Base-by-base conservation (phyloP, 768 basidiomycete genomes). In the Serendipita sp. region DNA sequence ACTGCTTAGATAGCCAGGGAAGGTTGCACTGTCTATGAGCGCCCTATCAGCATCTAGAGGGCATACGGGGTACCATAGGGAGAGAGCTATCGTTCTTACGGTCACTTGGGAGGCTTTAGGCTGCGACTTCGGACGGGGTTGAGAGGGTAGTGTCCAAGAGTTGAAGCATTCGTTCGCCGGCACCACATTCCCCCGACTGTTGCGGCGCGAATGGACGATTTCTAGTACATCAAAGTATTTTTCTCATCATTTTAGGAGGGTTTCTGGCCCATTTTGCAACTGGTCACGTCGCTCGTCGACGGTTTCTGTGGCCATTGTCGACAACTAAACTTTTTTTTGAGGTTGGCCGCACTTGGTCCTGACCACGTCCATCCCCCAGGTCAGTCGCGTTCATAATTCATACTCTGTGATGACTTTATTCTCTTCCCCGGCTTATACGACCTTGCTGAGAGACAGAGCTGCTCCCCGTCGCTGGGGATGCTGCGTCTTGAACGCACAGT, bases 361-460 rank as follows among this genome's bases (percentile, higher is more conserved):
- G 35, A 60, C 56, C 56, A 60, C 34, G 56, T 60, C 56, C 5
- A 28, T 34, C 18, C 35, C 8, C 28, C 18, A 60, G 56, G 56
- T 60, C 36, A 34, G 56, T 60, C 36, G 35, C 10, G 16, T 8
- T 60, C 28, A 23, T 35, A 34, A 23, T 60, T 28, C 32, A 23
- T 34, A 10, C 36, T 23, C 56, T 60, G n/a, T 73, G 85, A 87
- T 87, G 86, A 85, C 81, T 79, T 79, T 79, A 81, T 88, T 88
- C 87, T 88, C 86, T 89, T 88, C 86, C 86, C 86, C 86, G 86
- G 85, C 86, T 76, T 88, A 88, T 72, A 85, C 86, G 87, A 88
- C 88, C 81, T 84, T 89, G 88, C 78, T 83, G 86, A 88, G 86
- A 73, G 78, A 81, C 74, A 88, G 85, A 86, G 85, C 70, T 72